Conservation (phyloP, 2,329 filamentous ascomycete genomes). For the Fusarium mangiferae region DNA sequence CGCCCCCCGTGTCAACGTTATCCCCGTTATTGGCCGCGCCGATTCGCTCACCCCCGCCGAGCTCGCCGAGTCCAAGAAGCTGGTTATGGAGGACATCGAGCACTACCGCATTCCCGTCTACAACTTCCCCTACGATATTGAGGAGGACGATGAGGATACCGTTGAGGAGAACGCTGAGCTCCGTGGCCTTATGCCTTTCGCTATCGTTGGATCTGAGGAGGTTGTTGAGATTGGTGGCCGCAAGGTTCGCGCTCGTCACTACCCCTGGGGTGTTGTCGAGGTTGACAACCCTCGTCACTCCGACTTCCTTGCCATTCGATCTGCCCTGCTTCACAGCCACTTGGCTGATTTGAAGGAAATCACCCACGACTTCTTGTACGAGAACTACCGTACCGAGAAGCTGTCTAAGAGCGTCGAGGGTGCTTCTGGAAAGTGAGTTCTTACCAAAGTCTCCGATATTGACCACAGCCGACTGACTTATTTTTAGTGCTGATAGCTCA, state of each 20-base stretch:
- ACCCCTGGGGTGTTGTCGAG: slow-evolving; percentile 99
- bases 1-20: slow-evolving; percentile 97
- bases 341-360: slow-evolving; percentile 99
- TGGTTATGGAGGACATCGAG: slow-evolving; percentile 99
- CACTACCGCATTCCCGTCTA: slow-evolving; percentile 99
- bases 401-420: slow-evolving; percentile 99
- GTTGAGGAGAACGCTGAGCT: slow-evolving; percentile 99
- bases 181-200: slow-evolving; percentile 97
- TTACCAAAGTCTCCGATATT: neutral
- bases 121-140: slow-evolving; percentile 99
- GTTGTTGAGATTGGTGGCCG: slow-evolving; percentile 93
- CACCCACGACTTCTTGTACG: slow-evolving; percentile 99
- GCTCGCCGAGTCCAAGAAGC: slow-evolving; percentile 98
- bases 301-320: slow-evolving; percentile 97
- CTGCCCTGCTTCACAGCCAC: slow-evolving; percentile 96
- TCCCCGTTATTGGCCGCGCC: slow-evolving; percentile 97
- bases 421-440: slow-evolving; percentile 84
- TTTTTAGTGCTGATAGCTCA: slow-evolving; percentile 71
- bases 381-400: slow-evolving; percentile 99
- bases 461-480: slow-evolving; percentile 51
- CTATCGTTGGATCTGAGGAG: slow-evolving; percentile 97
- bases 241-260: slow-evolving; percentile 93
- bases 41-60: slow-evolving; percentile 97
- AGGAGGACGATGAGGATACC: slow-evolving; percentile 99
- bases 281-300: slow-evolving; percentile 99